Evolutionary conservation across 805 yeast species (phyloP), one percentile per base, ranked within the genome.

Genomic region (Yamadazyma philogaea): DNA sequence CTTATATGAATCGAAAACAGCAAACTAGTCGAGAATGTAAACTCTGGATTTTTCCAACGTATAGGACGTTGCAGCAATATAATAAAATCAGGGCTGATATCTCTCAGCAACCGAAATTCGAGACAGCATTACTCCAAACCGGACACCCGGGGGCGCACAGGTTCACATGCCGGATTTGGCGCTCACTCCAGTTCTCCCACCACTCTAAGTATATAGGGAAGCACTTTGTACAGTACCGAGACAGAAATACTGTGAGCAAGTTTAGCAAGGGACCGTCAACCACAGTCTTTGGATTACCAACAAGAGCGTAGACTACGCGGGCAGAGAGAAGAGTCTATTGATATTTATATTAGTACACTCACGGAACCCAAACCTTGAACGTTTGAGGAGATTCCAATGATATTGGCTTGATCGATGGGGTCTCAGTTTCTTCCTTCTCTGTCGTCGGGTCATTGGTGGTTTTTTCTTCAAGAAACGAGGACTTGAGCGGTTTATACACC

Each of bases 331-430:
- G 3, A 24, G 10, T 24, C 28, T 24, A 24, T 24, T 11, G 8
- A 24, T 24, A 7, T 24, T 24, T 24, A 24, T 24, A 24, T 24
- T 24, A 24, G 12, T 24, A 24, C 28, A 24, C n/a, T 24, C 52
- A 69, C 24, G 74, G 74, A 16, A 62, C 74, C 75, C 75, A 70
- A 12, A 70, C 66, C 51, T 68, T 69, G 51, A 68, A 70, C 14
- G 64, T 52, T 49, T 66, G 72, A 2, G 75, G 74, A n/a, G 66
- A 53, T 39, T 61, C 63, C 27, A 69, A 53, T 2, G 74, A 70
- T 31, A 68, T 46, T 6, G 75, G 75, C 43, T 61, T 65, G 17
- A 50, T 45, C 32, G 43, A 39, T 6, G 40, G 35, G 7, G 46
- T 7, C 14, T 40, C 39, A 6, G 26, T 49, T 10, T 50, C 49